Evolutionary conservation across 345 rosid genomes (phyloP).

Genomic region (Moricandia moricandioides): DNA sequence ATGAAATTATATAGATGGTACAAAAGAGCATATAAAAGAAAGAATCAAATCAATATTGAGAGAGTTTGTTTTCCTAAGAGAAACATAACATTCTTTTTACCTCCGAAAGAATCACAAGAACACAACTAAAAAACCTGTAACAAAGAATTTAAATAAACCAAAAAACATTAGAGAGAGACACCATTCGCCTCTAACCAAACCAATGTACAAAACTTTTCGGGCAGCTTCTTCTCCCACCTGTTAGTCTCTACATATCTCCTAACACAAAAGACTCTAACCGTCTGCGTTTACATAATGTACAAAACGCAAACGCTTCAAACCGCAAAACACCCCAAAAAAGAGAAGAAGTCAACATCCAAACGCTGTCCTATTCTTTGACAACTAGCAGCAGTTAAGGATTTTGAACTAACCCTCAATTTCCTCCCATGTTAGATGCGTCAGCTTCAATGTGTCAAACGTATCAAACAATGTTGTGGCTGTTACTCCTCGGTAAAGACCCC

Average conservation of each 20-base stretch:
- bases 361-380: slow-evolving; percentile 24
- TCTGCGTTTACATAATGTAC: slow-evolving; percentile 32
- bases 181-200: slow-evolving; percentile 9
- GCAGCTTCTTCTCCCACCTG: slow-evolving; percentile 14
- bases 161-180: neutral
- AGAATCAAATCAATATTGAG: slow-evolving; percentile 15
- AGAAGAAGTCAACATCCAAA: neutral
- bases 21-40: neutral
- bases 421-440: slow-evolving; percentile 30
- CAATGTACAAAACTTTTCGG: slow-evolving; percentile 38
- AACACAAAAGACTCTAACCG: slow-evolving; percentile 24
- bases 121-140: slow-evolving; percentile 16
- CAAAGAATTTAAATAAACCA: slow-evolving; percentile 18
- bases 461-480: slow-evolving; percentile 33
- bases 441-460: slow-evolving; percentile 36
- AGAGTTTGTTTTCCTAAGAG: neutral
- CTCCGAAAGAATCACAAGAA: slow-evolving; percentile 24
- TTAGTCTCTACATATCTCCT: slow-evolving; percentile 31
- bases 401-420: slow-evolving; percentile 15
- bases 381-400: slow-evolving; percentile 20
- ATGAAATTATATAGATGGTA: too few relatives aligned
- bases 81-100: neutral
- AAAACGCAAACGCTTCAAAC: slow-evolving; percentile 33
- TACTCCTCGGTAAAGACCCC: slow-evolving; percentile 8
- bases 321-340: slow-evolving; percentile 3